A percentile compares a stretch with the other conserved stretches of the same genome.
These are phyloP conservation scores for Salix exigua DNA, from an alignment of 345 rosid species.

Conservation along the genomic window DNA sequence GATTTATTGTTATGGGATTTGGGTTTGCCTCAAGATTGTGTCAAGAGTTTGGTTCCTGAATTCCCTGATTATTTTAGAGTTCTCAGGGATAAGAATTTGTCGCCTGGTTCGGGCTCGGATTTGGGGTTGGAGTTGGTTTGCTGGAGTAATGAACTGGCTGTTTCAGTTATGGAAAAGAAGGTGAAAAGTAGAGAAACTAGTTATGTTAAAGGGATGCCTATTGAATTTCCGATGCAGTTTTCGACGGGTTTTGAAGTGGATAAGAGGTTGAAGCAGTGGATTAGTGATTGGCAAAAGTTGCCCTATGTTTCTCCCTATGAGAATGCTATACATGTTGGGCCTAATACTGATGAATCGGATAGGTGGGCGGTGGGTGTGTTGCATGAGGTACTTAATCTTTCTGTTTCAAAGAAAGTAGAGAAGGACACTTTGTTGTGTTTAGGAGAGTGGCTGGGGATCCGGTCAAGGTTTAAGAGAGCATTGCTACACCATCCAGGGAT, in stretches of 20 bases:
- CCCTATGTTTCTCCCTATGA: slow-evolving; percentile 82
- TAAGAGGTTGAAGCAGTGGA: slow-evolving; percentile 70
- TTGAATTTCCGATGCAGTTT: slow-evolving; percentile 58
- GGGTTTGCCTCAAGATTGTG: slow-evolving; percentile 69
- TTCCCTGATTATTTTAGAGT: slow-evolving; percentile 83
- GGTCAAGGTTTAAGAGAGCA: slow-evolving; percentile 87
- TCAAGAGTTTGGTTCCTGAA: slow-evolving; percentile 50
- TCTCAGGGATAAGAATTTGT: slow-evolving; percentile 14
- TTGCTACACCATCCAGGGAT: slow-evolving; percentile 66
- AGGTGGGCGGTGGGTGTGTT: slow-evolving; percentile 69
- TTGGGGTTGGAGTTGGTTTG: slow-evolving; percentile 68
- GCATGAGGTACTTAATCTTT: slow-evolving; percentile 76
- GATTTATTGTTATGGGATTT: slow-evolving; percentile 73
- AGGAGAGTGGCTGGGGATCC: slow-evolving; percentile 68
- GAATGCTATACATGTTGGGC: slow-evolving; percentile 50
- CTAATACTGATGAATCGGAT: slow-evolving; percentile 68
- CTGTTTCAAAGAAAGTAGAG: slow-evolving; percentile 67
- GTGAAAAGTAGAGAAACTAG: slow-evolving; percentile 28
- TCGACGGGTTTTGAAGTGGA: slow-evolving; percentile 62
- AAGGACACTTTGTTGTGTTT: slow-evolving; percentile 51
- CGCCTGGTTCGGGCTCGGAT: slow-evolving; percentile 2
- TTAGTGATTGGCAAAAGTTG: slow-evolving; percentile 81
- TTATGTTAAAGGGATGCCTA: slow-evolving; percentile 39
- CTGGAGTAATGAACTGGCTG: slow-evolving; percentile 62
- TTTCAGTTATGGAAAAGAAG: slow-evolving; percentile 61